Percentiles rank a stretch among this genome's conserved stretches.
Conservation (phyloP, 306 rosid species). For the Heteromeles arbutifolia region DNA sequence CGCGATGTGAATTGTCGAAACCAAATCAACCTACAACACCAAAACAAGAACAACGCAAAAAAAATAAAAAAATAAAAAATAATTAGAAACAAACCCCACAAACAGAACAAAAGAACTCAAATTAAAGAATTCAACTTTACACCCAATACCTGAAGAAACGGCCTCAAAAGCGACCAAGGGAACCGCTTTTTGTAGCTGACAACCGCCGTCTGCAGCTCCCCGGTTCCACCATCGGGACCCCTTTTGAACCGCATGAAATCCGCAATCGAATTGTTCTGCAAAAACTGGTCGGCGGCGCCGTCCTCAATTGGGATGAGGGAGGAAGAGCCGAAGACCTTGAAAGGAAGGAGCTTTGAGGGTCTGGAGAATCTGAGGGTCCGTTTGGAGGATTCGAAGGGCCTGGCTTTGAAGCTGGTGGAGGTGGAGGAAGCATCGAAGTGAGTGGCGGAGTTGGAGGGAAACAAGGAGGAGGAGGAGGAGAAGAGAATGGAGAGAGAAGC, state of each 20-base stretch:
- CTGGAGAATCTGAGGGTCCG: constrained; percentile 19
- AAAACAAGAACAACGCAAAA: constrained; percentile 11
- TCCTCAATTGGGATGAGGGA: constrained; percentile 38
- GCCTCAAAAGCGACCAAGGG: constrained; percentile 75
- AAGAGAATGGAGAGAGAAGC: constrained; percentile 41
- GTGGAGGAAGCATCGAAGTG: constrained; percentile 35
- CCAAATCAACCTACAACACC: constrained; percentile 83
- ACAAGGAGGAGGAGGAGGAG: constrained; percentile 45
- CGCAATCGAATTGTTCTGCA: constrained; percentile 57
- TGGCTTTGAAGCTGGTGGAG: constrained; percentile 20
- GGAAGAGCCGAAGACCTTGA: constrained; percentile 10
- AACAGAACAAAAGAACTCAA: background rate
- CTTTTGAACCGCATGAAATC: constrained; percentile 86
- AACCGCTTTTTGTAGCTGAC: constrained; percentile 74
- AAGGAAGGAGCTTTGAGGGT: constrained; percentile 19
- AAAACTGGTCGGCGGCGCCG: constrained; percentile 64
- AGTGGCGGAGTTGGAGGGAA: constrained; percentile 34
- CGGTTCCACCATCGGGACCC: constrained; percentile 44
- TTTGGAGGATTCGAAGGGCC: constrained; percentile 26
- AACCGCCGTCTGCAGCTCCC: constrained; percentile 78
- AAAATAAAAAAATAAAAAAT: too few species aligned
- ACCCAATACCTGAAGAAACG: constrained; percentile 62
- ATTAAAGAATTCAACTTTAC: background rate
- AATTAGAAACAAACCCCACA: constrained; percentile 7
- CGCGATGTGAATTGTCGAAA: constrained; percentile 93